Evolutionary conservation across 371 early-diverging fungal genomes (phyloP), one percentile per base, ranked within the genome.

Genomic region (Rhizopus microsporus): DNA sequence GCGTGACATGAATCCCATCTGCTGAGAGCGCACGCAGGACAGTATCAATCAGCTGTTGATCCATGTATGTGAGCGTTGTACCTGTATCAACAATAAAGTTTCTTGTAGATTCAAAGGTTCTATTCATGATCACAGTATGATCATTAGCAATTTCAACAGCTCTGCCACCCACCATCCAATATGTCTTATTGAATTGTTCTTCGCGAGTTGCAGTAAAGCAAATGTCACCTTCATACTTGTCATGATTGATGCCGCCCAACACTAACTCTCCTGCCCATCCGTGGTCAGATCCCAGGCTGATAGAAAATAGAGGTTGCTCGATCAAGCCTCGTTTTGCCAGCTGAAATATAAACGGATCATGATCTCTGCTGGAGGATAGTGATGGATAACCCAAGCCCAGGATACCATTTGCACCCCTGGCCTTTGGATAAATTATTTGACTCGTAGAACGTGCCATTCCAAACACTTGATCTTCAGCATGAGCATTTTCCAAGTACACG

Each of bases 241-340:
- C 59, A 13, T 54, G 42, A 62, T 88, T 82, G 16, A 69, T 70
- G 1, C 81, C 85, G 10, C 84, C 85, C 58, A 88, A 68, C 12
- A 77, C 71, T 47, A 85, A 68, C 53, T 84, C 80, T 5, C 85
- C 51, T 42, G 45, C 17, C 62, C 62, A 62, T 8, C 62, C 62
- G 13, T 23, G 16, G 0, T 42, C 51, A 4, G 52, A 46, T 4
- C 62, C 56, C 57, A 62, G 39, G 8, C 53, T 52, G 4, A 62
- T 46, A 9, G 66, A 59, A 50, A 70, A 70, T 2, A 66, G n/a
- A 7, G 71, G 60, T 4, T 57, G n/a, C 3, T 61, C 46, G n/a
- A 70, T 70, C 33, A 60, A 13, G 1, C 54, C 56, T 13, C 48
- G 46, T 1, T 55, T 33, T 0, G 40, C 48, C 29, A 70, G 40